Evolutionary conservation across 1,139 yeast genomes (phyloP).

Genomic region (Kurtzmaniella quercitrusa): DNA sequence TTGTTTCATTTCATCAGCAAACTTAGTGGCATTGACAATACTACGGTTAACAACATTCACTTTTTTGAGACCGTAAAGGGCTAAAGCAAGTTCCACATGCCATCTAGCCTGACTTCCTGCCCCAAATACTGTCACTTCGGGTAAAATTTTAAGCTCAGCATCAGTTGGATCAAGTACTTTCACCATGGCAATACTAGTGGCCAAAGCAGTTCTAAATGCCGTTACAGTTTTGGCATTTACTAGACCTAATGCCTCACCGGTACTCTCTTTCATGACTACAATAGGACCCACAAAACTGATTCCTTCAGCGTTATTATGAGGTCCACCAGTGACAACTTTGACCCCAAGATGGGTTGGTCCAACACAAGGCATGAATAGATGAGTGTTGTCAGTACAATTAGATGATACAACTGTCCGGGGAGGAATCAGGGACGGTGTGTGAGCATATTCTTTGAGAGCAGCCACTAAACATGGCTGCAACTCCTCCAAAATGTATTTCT

Average conservation of each 20-base stretch:
- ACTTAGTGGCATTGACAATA: conserved; percentile 32
- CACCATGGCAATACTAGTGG: conserved; percentile 46
- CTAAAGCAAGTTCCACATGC: conserved; percentile 50
- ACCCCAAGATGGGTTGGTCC: conserved; percentile 45
- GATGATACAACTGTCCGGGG: conserved; percentile 28
- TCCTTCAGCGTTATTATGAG: conserved; percentile 24
- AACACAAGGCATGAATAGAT: conserved; percentile 63
- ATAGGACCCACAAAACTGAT: conserved; percentile 53
- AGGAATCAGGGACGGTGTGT: conserved; percentile 25
- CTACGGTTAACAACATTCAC: conserved; percentile 50
- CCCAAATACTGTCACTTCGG: conserved; percentile 48
- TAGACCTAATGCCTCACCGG: conserved; percentile 51
- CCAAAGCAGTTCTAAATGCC: conserved; percentile 66
- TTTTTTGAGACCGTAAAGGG: conserved; percentile 30
- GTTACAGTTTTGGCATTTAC: conserved; percentile 59
- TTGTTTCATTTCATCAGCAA: conserved; percentile 19
- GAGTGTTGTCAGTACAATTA: conserved; percentile 35
- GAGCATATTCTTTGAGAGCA: conserved; percentile 19
- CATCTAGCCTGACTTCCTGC: conserved; percentile 68
- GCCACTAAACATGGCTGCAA: conserved; percentile 26
- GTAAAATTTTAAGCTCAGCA: conserved; percentile 13
- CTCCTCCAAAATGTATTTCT: conserved; percentile 16
- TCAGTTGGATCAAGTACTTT: conserved; percentile 24
- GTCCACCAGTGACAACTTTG: conserved; percentile 50
- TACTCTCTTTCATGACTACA: conserved; percentile 42